These are phyloP conservation scores for Xylariaceae sp. DNA, from an alignment of 2,329 filamentous ascomycete genomes.

Conservation along the genomic window DNA sequence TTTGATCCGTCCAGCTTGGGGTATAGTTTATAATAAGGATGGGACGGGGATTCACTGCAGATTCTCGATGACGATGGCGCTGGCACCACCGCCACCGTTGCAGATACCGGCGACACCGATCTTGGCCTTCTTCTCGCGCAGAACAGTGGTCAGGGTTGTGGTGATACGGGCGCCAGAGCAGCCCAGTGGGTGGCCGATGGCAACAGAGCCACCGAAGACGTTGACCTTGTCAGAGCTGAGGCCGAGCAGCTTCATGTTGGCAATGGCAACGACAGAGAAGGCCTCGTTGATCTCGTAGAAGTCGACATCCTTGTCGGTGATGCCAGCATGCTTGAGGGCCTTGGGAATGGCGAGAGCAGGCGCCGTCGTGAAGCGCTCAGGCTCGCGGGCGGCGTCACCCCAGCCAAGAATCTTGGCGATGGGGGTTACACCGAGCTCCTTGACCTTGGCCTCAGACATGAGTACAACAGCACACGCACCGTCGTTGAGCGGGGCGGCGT, in stretches of 20 bases:
- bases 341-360: constrained; percentile 95
- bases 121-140: constrained; percentile 91
- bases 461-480: constrained; percentile 92
- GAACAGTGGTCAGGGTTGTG: constrained; percentile 85
- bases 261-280: constrained; percentile 94
- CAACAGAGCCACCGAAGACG: constrained; percentile 92
- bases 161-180: constrained; percentile 93
- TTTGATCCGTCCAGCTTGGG: not conserved
- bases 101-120: constrained; percentile 94
- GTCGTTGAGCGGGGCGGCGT: constrained; percentile 95
- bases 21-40: constrained; percentile 20
- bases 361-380: constrained; percentile 94
- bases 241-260: constrained; percentile 91
- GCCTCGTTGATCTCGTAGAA: constrained; percentile 99
- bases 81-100: constrained; percentile 96
- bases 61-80: constrained; percentile 88
- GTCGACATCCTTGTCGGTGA: constrained; percentile 80
- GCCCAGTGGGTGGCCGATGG: constrained; percentile 93
- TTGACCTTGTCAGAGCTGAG: constrained; percentile 89
- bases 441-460: constrained; percentile 91
- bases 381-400: constrained; percentile 91
- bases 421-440: constrained; percentile 89
- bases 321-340: constrained; percentile 91
- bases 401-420: constrained; percentile 97
- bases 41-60: constrained; percentile 42